Base-by-base conservation (phyloP, 306 rosid species). In the Quercus bicolor region DNA sequence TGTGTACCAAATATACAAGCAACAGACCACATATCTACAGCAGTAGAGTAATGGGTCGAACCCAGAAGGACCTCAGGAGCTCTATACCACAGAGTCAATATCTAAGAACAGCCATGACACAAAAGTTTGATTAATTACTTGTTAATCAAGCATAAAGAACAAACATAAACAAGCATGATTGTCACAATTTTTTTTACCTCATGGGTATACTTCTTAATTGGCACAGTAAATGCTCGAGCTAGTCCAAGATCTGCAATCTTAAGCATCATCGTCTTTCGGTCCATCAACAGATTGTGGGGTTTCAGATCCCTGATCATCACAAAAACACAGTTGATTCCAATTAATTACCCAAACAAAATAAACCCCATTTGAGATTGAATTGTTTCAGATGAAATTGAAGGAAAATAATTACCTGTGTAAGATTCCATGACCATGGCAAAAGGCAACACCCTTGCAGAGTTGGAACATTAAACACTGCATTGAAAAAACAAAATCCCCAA, bases 41-140 rank as follows among this genome's bases (percentile, higher is more conserved):
- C 99, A 72, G 93, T 95, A 34, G 99, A 95, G 91, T 95, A 95
- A 86, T 93, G 97, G 31, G 99, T 93, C 5, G 94, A 89, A n/a
- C 99, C 98, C 76, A 95, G 65, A 75, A 95, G 98, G 65, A 95
- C 99, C 85, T 95, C 98, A 37, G 98, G 98, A 31, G 99, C 99
- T 87, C 98, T 90, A 75, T 95, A 93, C 98, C 98, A 95, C 14
- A 95, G 92, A 34, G 98, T 95, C 61, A 93, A 75, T 66, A 93
- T 92, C 97, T 92, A 92, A 74, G 4, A 83, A 71, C 71, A 43
- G 40, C 6, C 15, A 54, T 43, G 45, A 2, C 23, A 24, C 6
- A 15, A 4, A 4, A 52, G 48, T 45, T 13, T 52, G 10, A 15
- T 16, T 15, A 48, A 48, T 13, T 48, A 48, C 53, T 48, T 12